phyloP scores from a whole-genome alignment of 331 rosid species.

The Phaseolus coccineus region DNA sequence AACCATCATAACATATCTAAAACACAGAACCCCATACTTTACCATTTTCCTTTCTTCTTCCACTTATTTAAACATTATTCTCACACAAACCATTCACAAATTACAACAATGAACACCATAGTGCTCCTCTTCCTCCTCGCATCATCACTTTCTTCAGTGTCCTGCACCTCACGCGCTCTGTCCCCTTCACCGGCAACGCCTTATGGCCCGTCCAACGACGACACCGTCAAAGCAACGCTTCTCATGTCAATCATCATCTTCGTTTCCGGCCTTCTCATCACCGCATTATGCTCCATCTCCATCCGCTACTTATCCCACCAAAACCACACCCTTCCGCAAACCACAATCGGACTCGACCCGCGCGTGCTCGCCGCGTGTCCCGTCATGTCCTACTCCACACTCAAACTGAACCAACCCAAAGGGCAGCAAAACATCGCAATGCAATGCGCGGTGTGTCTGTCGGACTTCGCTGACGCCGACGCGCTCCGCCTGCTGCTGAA shows the following conservation, averaged over 20 bases:
- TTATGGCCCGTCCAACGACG: background rate
- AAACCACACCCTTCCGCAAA: background rate
- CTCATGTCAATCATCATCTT: background rate
- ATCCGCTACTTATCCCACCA: slow-evolving; percentile 39
- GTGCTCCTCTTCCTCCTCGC: background rate
- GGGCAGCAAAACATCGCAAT: slow-evolving; percentile 44
- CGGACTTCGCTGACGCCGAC: slow-evolving; percentile 56
- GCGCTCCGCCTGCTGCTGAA: slow-evolving; percentile 57
- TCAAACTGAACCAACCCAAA: background rate
- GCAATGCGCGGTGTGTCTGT: slow-evolving; percentile 67
- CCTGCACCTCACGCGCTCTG: background rate
- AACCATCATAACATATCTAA: too few relatives aligned
- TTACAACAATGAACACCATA: background rate
- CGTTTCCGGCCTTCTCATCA: background rate
- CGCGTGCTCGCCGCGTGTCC: slow-evolving; percentile 54
- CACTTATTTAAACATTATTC: background rate
- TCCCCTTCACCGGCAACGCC: background rate
- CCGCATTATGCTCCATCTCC: slow-evolving; percentile 9
- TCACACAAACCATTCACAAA: too few relatives aligned
- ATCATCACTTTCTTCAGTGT: background rate
- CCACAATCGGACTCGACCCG: slow-evolving; percentile 47
- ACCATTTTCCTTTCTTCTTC: background rate
- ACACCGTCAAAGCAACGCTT: background rate
- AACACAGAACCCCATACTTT: too few relatives aligned
- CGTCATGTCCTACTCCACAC: slow-evolving; percentile 49